These are phyloP conservation scores for Dunaliella primolecta DNA, from an alignment of 139 green algal genomes.

Conservation along the genomic window DNA sequence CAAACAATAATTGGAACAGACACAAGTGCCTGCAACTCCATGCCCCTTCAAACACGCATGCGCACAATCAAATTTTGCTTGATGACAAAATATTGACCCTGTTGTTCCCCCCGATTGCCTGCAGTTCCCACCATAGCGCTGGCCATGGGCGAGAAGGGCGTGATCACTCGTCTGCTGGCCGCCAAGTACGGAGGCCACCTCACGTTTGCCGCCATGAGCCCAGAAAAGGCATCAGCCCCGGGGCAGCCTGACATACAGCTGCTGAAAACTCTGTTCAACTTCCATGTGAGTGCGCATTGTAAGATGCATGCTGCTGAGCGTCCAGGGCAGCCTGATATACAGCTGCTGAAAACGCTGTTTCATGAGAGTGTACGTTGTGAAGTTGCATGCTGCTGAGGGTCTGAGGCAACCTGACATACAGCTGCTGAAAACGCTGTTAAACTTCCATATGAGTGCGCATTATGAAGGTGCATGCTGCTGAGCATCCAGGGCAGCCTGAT, in stretches of 20 bases:
- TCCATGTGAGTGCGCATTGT: conserved; percentile 43
- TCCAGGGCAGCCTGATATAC: conserved; percentile 71
- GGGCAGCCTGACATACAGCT: conserved; percentile 66
- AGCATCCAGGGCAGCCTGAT: conserved; percentile 66
- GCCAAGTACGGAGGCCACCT: conserved; percentile 92
- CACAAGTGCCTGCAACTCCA: too few species aligned
- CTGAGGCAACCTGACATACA: conserved; percentile 70
- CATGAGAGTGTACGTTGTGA: not conserved
- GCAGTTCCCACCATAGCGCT: conserved; percentile 83
- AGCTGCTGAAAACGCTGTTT: conserved; percentile 39
- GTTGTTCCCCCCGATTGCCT: not conserved
- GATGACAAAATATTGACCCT: not conserved
- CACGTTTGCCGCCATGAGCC: conserved; percentile 88
- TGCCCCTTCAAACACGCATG: too few species aligned
- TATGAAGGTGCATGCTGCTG: conserved; percentile 2
- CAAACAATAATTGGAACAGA: too few species aligned
- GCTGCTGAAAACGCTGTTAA: conserved; percentile 40
- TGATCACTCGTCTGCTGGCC: conserved; percentile 83
- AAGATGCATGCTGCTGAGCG: not conserved
- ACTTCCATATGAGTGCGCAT: conserved; percentile 46
- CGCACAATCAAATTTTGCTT: too few species aligned
- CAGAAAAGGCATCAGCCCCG: conserved; percentile 60
- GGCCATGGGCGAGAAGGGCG: conserved; percentile 88
- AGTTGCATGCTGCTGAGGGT: too few species aligned
- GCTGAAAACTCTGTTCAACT: conserved; percentile 46